Evolutionary conservation across 2,329 filamentous ascomycete species (phyloP).

Genomic region (Colletotrichum sp.): DNA sequence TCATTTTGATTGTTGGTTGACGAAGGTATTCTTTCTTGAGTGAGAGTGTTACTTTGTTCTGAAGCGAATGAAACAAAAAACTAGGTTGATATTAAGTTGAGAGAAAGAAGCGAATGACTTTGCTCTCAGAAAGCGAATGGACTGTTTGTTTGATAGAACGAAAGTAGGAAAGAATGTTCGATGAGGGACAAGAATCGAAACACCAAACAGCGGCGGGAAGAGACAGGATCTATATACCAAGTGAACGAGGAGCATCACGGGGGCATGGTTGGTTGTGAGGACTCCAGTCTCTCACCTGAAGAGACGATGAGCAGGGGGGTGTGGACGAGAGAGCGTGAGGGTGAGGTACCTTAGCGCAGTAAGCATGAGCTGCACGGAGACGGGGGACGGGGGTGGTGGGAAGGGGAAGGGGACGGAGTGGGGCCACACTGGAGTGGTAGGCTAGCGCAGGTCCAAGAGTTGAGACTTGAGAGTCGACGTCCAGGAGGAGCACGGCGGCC

Average conservation of each 20-base stretch:
- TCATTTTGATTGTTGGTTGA: constrained; percentile 46
- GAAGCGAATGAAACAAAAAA: constrained; percentile 14
- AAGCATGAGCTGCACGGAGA: not conserved
- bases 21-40: constrained; percentile 8
- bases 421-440: not conserved
- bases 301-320: not conserved
- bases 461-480: not conserved
- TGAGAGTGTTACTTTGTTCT: constrained; percentile 6
- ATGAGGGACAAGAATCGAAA: constrained; percentile 22
- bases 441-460: constrained; percentile 5
- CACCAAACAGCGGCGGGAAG: constrained; percentile 11
- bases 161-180: constrained; percentile 28
- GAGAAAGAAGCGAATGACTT: constrained; percentile 64
- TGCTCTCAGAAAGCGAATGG: constrained; percentile 44
- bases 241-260: not conserved
- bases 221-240: constrained; percentile 22
- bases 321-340: not conserved
- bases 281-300: constrained; percentile 11
- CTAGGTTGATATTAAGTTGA: constrained; percentile 23
- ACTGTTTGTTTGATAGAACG: constrained; percentile 32
- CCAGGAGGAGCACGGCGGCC: not conserved
- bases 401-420: constrained; percentile 5
- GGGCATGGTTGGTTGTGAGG: constrained; percentile 13
- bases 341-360: not conserved
- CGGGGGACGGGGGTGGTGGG: not conserved